These are phyloP conservation scores for Coffea canephora DNA, from an alignment of 257 asterid species.

Conservation along the genomic window DNA sequence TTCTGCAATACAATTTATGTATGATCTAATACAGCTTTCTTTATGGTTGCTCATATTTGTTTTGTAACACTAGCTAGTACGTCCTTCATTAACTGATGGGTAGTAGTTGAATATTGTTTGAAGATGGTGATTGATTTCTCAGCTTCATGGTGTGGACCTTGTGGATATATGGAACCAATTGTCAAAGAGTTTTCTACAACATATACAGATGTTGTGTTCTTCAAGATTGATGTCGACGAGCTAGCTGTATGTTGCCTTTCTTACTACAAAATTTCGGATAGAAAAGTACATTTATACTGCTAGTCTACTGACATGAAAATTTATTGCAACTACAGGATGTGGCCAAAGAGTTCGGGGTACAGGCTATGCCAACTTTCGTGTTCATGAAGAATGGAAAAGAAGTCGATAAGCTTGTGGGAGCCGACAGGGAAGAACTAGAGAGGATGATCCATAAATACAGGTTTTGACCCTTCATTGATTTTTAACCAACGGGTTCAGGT, in stretches of 20 bases:
- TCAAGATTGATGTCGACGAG: slow-evolving; percentile 74
- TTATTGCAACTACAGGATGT: slow-evolving; percentile 22
- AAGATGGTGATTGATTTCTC: slow-evolving; percentile 71
- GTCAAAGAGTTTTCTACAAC: slow-evolving; percentile 51
- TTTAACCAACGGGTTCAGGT: no score
- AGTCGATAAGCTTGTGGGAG: slow-evolving; percentile 23
- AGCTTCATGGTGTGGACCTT: slow-evolving; percentile 80
- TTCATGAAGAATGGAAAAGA: slow-evolving; percentile 28
- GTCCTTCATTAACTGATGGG: not conserved
- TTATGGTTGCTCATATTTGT: not conserved
- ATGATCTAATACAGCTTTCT: not conserved
- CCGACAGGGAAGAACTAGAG: slow-evolving; percentile 19
- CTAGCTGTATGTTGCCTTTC: slow-evolving; percentile 38
- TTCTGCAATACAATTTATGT: no score
- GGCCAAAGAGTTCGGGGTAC: slow-evolving; percentile 28
- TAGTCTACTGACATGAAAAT: not conserved
- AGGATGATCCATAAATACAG: slow-evolving; percentile 31
- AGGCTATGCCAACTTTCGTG: slow-evolving; percentile 38
- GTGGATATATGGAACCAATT: slow-evolving; percentile 46
- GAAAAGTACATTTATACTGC: not conserved
- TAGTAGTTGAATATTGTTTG: not conserved
- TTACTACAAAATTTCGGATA: not conserved
- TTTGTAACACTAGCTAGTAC: no score
- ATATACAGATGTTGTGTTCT: slow-evolving; percentile 56
- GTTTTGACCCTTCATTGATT: not conserved